Evolutionary conservation across 345 rosid genomes (phyloP).

Genomic region (Ceriops zippeliana): DNA sequence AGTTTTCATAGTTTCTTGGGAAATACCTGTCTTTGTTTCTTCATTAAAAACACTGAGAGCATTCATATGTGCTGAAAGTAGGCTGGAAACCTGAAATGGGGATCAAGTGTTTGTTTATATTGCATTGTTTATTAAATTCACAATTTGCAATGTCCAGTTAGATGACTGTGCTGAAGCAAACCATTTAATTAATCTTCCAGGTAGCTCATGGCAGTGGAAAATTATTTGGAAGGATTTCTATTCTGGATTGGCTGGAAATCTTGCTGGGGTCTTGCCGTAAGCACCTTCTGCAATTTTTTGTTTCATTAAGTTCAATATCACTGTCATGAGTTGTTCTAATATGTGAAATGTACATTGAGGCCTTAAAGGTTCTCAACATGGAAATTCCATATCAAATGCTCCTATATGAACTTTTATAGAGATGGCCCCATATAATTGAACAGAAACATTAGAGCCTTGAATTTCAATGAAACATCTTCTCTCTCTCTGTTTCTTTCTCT

Average conservation of each 20-base stretch:
- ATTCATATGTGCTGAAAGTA: background rate
- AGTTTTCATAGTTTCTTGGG: background rate
- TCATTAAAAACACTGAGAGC: background rate
- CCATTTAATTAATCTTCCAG: constrained; percentile 27
- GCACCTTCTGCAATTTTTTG: constrained; percentile 23
- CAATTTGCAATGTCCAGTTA: background rate
- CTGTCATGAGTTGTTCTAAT: background rate
- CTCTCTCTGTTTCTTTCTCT: background rate
- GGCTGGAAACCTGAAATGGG: background rate
- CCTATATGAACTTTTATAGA: background rate
- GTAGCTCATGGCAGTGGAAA: constrained; percentile 83
- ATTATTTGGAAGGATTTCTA: constrained; percentile 81
- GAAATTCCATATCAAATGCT: background rate
- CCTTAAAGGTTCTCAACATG: background rate
- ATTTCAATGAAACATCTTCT: background rate
- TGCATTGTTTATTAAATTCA: background rate
- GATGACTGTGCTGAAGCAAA: background rate
- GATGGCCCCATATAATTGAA: too few relatives aligned
- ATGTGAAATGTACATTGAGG: background rate
- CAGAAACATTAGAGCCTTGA: background rate
- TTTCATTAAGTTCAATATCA: background rate
- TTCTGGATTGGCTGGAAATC: constrained; percentile 91
- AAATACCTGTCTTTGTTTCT: background rate
- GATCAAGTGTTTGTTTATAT: background rate
- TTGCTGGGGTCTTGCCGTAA: constrained; percentile 95